Base-by-base conservation (phyloP, 2,329 filamentous ascomycete species). In the Shiraia bambusicola region DNA sequence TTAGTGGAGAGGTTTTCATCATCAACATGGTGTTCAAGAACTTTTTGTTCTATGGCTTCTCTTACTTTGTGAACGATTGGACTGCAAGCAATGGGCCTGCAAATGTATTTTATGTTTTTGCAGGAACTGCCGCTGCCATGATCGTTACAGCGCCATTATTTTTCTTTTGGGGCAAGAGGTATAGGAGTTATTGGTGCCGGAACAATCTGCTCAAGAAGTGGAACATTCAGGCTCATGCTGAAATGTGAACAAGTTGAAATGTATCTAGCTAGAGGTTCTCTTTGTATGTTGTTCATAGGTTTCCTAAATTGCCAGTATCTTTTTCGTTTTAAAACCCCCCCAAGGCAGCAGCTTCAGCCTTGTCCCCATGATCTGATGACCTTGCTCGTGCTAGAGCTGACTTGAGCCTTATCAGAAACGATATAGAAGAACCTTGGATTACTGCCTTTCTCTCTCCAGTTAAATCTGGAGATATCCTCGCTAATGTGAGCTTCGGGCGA, bases 11-110 rank as follows among this genome's bases (percentile, higher is more conserved):
- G 55, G 63, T 72, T 17, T 73, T 74, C 56, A 72, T 74, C 42
- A 63, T 64, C 6, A 66, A 62, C 31, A 73, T 73, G 70, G 54
- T 71, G 16, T 59, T 72, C 47, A 74, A 73, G 61, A 73, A 74
- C 47, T 60, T 73, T 25, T 42, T 73, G n/a, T 69, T 72, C 38
- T 73, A 71, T 34, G 69, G 67, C 1, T 69, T 72, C 40, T 67
- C 63, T 8, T 71, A 71, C 34, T 72, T 73, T 38, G 65, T 72
- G 13, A 73, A 73, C 43, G 61, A 72, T 36, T 74, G 70, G 70
- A 61, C 70, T 4, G 59, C 56, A 8, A 52, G 36, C 5, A 54
- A 50, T 10, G 70, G 70, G 0, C 67, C 69, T 1, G 58, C 60
- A 6, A 40, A 47, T 15, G 68, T 72, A 4, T 72, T 72, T 30